phyloP scores from a whole-genome alignment of 179 eudicot genomes.

The Beta lomatogona region DNA sequence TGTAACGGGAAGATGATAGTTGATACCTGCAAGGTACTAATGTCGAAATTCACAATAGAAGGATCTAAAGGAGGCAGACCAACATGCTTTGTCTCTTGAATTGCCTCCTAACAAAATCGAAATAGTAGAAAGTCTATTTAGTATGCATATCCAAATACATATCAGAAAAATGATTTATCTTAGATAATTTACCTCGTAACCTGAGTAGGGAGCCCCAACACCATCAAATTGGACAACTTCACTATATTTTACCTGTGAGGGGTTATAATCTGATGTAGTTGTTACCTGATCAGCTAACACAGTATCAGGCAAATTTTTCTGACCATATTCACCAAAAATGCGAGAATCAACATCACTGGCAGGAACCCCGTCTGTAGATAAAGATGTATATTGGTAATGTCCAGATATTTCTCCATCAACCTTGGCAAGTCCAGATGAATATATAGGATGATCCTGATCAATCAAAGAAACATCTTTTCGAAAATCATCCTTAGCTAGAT shows the following conservation, averaged over 20 bases:
- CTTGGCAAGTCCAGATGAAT: slow-evolving; percentile 38
- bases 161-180: slow-evolving; percentile 4
- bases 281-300: slow-evolving; percentile 36
- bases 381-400: slow-evolving; percentile 33
- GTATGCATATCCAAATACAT: slow-evolving; percentile 2
- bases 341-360: slow-evolving; percentile 39
- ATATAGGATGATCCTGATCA: slow-evolving; percentile 52
- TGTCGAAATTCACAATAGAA: slow-evolving; percentile 61
- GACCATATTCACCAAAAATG: slow-evolving; percentile 36
- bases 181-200: slow-evolving; percentile 61
- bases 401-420: slow-evolving; percentile 37
- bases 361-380: slow-evolving; percentile 32
- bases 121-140: slow-evolving; percentile 8
- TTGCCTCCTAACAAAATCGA: slow-evolving; percentile 47
- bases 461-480: slow-evolving; percentile 56
- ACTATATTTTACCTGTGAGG: slow-evolving; percentile 49
- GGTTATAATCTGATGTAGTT: slow-evolving; percentile 49
- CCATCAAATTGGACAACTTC: slow-evolving; percentile 59
- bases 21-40: slow-evolving; percentile 79
- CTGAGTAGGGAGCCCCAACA: slow-evolving; percentile 51
- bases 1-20: slow-evolving; percentile 12
- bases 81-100: slow-evolving; percentile 45
- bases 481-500: slow-evolving; percentile 78
- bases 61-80: slow-evolving; percentile 74
- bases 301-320: slow-evolving; percentile 27